phyloP scores from a whole-genome alignment of 208 protist genomes.

The Wallacemonas sp. region DNA sequence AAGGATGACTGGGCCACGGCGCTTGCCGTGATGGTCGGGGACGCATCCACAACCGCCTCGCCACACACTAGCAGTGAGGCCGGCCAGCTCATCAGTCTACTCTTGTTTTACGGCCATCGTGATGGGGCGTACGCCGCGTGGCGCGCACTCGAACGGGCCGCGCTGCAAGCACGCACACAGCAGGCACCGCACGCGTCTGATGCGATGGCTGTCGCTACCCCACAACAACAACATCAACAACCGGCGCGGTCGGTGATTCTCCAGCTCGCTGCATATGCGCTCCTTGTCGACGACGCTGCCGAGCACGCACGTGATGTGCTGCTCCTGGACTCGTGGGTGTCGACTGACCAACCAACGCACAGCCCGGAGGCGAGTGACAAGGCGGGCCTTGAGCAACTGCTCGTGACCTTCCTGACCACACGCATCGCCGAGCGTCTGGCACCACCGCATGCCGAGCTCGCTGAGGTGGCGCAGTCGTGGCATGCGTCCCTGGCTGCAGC shows the following conservation, averaged over 20 bases:
- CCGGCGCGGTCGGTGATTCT: conserved; percentile 20
- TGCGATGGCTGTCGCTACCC: too few relatives aligned
- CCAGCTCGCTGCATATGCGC: conserved; percentile 37
- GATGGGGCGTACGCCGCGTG: conserved; percentile 34
- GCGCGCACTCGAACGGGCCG: conserved; percentile 15
- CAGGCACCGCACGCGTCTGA: too few relatives aligned
- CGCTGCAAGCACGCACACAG: too few relatives aligned
- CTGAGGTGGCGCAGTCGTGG: too few relatives aligned
- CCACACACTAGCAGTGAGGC: neutral
- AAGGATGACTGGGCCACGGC: neutral
- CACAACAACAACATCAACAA: too few relatives aligned
- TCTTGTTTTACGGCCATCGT: conserved; percentile 30
- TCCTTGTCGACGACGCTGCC: conserved; percentile 43
- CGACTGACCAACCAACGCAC: too few relatives aligned
- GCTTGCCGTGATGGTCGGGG: neutral
- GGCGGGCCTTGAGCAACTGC: too few relatives aligned
- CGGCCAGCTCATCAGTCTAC: conserved; percentile 21
- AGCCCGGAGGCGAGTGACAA: too few relatives aligned
- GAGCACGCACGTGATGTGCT: conserved; percentile 40
- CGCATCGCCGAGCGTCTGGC: too few relatives aligned
- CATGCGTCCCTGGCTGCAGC: too few relatives aligned
- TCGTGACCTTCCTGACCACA: too few relatives aligned
- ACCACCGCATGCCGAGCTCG: too few relatives aligned
- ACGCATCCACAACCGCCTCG: neutral
- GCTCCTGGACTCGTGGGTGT: conserved; percentile 19